Base-by-base conservation (phyloP, 2,329 filamentous ascomycete genomes). In the Myriosclerotinia curreyana region DNA sequence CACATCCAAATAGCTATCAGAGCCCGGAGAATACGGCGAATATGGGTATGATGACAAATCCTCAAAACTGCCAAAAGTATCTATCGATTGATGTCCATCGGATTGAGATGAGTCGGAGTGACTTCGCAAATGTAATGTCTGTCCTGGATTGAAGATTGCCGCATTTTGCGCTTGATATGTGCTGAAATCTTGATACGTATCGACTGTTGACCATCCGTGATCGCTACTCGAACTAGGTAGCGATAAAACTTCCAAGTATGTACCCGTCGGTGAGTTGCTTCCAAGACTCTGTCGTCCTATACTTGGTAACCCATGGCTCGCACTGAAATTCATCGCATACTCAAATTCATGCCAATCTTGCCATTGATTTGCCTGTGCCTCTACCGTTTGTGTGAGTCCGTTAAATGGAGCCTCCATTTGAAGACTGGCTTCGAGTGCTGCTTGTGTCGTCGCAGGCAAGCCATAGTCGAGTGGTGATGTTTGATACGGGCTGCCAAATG, bases 71-170 rank as follows among this genome's bases (percentile, higher is more conserved):
- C 82, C 86, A 79, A 82, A 92, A 75, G 81, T 71, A 48, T 75
- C 74, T 25, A 74, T 69, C 34, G 89, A 74, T 73, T 88, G 80
- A 76, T 85, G 76, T 71, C 87, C 85, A 42, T 93, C 89, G 1
- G 90, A 87, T 69, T 87, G 85, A 1, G 90, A 95, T 2, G 92
- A 95, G 72, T 96, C 91, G 5, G 93, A 96, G 71, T 89, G 87
- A 62, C 89, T 93, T 70, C 93, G 86, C 73, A 96, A 83, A 78
- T 97, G 94, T 60, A 98, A 80, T 0, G 92, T 96, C 78, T 96
- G 90, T 67, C 89, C 86, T 2, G 94, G 94, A 77, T 97, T 96
- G 81, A 96, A 96, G 73, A 96, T 93, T 17, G 79, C 79, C 65
- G 81, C 76, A 67, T 80, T 84, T 60, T 84, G 83, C 63, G 87